Conservation (phyloP, 352 stramenopile genomes). For the Globisporangium alternatum region DNA sequence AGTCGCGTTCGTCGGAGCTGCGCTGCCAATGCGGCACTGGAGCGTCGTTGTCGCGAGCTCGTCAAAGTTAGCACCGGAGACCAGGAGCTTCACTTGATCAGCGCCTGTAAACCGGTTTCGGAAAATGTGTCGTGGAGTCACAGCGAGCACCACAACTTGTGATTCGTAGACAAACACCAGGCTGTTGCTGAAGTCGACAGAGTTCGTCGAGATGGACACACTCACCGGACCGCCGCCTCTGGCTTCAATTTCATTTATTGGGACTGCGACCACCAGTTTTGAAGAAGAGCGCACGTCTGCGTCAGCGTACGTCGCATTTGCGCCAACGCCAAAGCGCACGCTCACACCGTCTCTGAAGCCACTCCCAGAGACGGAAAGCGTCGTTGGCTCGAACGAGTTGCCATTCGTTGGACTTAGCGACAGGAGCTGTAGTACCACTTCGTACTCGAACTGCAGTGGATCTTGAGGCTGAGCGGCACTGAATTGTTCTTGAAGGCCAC, state of each 20-base stretch:
- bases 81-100: slow-evolving; percentile 12
- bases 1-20: slow-evolving; percentile 1
- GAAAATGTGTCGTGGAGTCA: slow-evolving; percentile 25
- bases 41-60: slow-evolving; percentile 24
- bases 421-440: slow-evolving; percentile 18
- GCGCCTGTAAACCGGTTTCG: slow-evolving; percentile 11
- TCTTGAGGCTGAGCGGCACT: slow-evolving; percentile 3
- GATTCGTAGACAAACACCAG: slow-evolving; percentile 36
- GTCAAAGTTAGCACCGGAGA: slow-evolving; percentile 30
- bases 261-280: slow-evolving; percentile 18
- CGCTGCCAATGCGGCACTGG: slow-evolving; percentile 30
- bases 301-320: slow-evolving; percentile 8
- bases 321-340: slow-evolving; percentile 24
- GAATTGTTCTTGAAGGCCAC: slow-evolving; percentile 21
- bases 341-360: slow-evolving; percentile 25
- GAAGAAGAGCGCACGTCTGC: slow-evolving; percentile 23
- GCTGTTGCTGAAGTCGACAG: slow-evolving; percentile 31
- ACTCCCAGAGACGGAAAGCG: slow-evolving; percentile 25
- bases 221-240: slow-evolving; percentile 13
- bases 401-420: slow-evolving; percentile 20
- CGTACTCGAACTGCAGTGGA: slow-evolving; percentile 26
- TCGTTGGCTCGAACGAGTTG: slow-evolving; percentile 22
- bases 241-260: slow-evolving; percentile 14
- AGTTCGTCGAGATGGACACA: slow-evolving; percentile 30
- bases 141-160: slow-evolving; percentile 18